Evolutionary conservation across 2,329 filamentous ascomycete genomes (phyloP).

Genomic region (Alternaria gaisen): DNA sequence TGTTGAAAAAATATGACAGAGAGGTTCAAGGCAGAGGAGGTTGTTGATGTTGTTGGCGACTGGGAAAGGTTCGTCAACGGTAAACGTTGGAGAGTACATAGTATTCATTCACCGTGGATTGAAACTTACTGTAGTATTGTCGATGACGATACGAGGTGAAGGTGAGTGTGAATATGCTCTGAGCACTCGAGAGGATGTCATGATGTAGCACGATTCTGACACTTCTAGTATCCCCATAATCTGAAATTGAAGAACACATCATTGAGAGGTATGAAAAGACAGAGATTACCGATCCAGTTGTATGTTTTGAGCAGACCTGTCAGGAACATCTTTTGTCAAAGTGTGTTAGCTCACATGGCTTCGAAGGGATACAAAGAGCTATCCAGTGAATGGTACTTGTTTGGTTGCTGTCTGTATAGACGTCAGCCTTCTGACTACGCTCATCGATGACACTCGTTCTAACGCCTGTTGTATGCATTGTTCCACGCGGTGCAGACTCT

Average conservation of each 20-base stretch:
- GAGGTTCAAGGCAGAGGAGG: background rate
- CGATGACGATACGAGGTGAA: background rate
- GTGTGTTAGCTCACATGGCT: too few species aligned
- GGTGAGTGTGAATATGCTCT: background rate
- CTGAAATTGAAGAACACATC: background rate
- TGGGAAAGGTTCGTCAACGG: background rate
- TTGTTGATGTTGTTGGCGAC: background rate
- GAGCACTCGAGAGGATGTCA: background rate
- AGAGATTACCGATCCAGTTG: background rate
- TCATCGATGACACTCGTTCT: background rate
- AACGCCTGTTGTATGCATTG: background rate
- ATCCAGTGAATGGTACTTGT: background rate
- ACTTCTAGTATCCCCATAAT: background rate
- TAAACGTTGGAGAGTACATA: background rate
- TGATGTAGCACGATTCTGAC: background rate
- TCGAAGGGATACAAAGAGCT: too few species aligned
- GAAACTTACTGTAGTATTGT: background rate
- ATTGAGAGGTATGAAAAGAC: background rate
- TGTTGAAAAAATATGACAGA: background rate
- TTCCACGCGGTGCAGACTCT: conserved; percentile 1
- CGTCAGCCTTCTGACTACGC: background rate
- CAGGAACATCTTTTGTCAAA: background rate
- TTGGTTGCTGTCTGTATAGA: background rate
- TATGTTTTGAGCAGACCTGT: background rate
- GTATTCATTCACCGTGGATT: background rate